Evolutionary conservation across 192 early-diverging fungal genomes (phyloP).

Genomic region (Lobosporangium transversale): DNA sequence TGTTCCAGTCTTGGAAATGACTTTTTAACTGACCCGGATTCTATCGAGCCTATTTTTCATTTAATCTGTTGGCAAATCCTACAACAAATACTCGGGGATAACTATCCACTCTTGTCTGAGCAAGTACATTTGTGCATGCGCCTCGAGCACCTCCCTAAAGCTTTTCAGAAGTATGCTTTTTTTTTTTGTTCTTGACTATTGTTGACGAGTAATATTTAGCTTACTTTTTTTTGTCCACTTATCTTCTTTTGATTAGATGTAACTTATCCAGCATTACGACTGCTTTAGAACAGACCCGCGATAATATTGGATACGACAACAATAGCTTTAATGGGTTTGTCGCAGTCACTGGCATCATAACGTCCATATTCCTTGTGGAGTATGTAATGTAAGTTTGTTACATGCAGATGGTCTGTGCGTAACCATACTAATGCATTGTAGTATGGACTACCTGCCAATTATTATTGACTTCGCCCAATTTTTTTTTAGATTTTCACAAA

Average conservation of each 20-base stretch:
- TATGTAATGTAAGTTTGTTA: constrained; percentile 23
- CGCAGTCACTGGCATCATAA: constrained; percentile 10
- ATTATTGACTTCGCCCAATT: no score
- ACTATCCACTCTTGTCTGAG: constrained; percentile 23
- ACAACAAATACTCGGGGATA: constrained; percentile 27
- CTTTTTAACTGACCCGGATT: constrained; percentile 11
- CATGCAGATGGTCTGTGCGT: background rate
- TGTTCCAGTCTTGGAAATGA: constrained; percentile 37
- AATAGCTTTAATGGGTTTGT: constrained; percentile 15
- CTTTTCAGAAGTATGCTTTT: constrained; percentile 16
- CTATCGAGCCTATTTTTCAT: constrained; percentile 14
- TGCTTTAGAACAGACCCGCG: background rate
- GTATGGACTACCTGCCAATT: no score
- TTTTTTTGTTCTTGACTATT: background rate
- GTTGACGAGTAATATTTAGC: background rate
- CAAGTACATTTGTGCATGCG: constrained; percentile 35
- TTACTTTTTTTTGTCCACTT: no score
- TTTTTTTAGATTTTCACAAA: constrained; percentile 40
- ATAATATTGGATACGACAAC: constrained; percentile 6
- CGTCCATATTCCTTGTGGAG: constrained; percentile 16
- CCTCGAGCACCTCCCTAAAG: constrained; percentile 14
- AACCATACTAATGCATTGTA: no score
- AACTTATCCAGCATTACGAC: constrained; percentile 10
- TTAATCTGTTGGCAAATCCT: constrained; percentile 20
- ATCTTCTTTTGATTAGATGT: no score